Percentiles rank a stretch among this genome's conserved stretches.
Conservation (phyloP, 2,329 filamentous ascomycete species). For the Lachnellula subtilissima region DNA sequence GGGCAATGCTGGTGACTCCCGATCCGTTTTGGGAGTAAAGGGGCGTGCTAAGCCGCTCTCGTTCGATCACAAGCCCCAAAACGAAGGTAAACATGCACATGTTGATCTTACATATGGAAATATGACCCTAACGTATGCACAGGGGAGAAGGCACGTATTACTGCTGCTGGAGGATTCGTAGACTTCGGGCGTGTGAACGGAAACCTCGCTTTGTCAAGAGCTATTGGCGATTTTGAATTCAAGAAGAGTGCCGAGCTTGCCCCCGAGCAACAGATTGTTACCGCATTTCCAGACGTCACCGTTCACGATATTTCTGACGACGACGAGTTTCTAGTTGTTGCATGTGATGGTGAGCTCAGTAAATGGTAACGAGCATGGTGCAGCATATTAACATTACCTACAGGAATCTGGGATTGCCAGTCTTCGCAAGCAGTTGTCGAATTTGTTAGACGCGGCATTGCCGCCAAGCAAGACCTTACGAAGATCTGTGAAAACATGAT, state of each 20-base stretch:
- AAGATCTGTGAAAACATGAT: conserved; percentile 99
- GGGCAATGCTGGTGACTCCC: conserved; percentile 96
- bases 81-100: conserved; percentile 63
- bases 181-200: conserved; percentile 98
- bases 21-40: conserved; percentile 92
- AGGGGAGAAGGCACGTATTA: conserved; percentile 96
- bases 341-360: conserved; percentile 72
- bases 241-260: conserved; percentile 97
- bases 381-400: conserved; percentile 16
- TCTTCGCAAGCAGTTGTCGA: conserved; percentile 96
- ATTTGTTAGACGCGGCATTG: conserved; percentile 93
- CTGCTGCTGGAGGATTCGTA: conserved; percentile 92
- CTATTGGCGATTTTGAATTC: conserved; percentile 99
- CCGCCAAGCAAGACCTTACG: conserved; percentile 88
- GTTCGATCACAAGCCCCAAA: conserved; percentile 99
- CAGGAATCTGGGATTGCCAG: conserved; percentile 99
- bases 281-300: conserved; percentile 90
- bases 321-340: conserved; percentile 91
- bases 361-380: background rate
- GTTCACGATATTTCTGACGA: conserved; percentile 86
- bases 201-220: conserved; percentile 91
- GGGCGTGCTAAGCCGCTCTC: conserved; percentile 95
- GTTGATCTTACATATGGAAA: background rate
- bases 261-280: conserved; percentile 98
- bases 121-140: conserved; percentile 16